phyloP scores from a whole-genome alignment of 257 asterid species.

The Prunella vulgaris region DNA sequence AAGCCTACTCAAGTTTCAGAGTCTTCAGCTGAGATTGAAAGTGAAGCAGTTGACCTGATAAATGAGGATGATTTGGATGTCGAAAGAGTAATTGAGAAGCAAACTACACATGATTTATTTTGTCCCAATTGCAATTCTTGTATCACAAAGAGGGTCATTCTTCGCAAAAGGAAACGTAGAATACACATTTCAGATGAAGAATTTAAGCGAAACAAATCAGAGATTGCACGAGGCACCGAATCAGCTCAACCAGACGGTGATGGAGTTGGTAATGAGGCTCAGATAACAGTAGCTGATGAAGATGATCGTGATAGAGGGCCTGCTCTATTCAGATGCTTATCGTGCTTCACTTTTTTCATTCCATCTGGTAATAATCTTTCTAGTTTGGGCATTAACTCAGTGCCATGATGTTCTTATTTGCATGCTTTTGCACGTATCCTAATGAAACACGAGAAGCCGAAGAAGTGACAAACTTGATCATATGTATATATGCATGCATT shows the following conservation, averaged over 20 bases:
- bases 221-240: slow-evolving; percentile 15
- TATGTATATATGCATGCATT: background rate
- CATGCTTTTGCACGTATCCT: too few relatives aligned
- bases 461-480: background rate
- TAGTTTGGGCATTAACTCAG: background rate
- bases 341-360: slow-evolving; percentile 87
- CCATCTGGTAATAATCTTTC: slow-evolving; percentile 50
- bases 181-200: slow-evolving; percentile 41
- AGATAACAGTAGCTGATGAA: slow-evolving; percentile 22
- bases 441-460: too few relatives aligned
- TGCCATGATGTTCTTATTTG: background rate
- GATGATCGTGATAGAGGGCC: slow-evolving; percentile 43
- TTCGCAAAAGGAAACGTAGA: slow-evolving; percentile 71
- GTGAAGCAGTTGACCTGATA: slow-evolving; percentile 40
- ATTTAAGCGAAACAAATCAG: slow-evolving; percentile 44
- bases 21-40: slow-evolving; percentile 47
- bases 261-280: slow-evolving; percentile 31
- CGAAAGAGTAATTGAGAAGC: slow-evolving; percentile 59
- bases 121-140: slow-evolving; percentile 97
- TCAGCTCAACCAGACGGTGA: slow-evolving; percentile 18
- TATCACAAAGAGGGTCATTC: slow-evolving; percentile 80
- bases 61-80: slow-evolving; percentile 50
- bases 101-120: slow-evolving; percentile 71
- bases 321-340: slow-evolving; percentile 77
- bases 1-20: slow-evolving; percentile 32